Evolutionary conservation across 75 land plant species (phyloP), one percentile per base, ranked within the genome.

Genomic region (Isoetes taiwanensis): DNA sequence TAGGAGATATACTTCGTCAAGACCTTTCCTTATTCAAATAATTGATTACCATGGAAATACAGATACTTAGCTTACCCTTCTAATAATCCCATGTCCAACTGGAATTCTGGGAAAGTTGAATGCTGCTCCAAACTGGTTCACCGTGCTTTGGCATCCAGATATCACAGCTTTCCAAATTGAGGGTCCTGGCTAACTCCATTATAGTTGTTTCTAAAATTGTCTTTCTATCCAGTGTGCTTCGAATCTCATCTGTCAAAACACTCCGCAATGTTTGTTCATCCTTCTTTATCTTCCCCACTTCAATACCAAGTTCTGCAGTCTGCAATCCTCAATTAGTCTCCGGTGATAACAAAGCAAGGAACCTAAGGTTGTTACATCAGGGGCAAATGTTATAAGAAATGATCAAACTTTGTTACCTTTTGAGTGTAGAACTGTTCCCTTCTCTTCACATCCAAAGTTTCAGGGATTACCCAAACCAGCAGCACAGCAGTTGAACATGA

Each of bases 61-160:
- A n/a, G n/a, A n/a, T n/a, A n/a, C n/a, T n/a, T n/a, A n/a, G n/a
- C n/a, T n/a, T n/a, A n/a, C n/a, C n/a, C n/a, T n/a, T n/a, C n/a
- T n/a, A n/a, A n/a, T n/a, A n/a, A n/a, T n/a, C n/a, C n/a, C n/a
- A n/a, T n/a, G n/a, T n/a, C n/a, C n/a, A n/a, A n/a, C n/a, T n/a
- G n/a, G n/a, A n/a, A n/a, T n/a, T n/a, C n/a, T n/a, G n/a, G n/a
- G n/a, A n/a, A n/a, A n/a, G n/a, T n/a, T n/a, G n/a, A n/a, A n/a
- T n/a, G n/a, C n/a, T n/a, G 58, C 28, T 68, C 71, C 80, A 86
- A 68, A 38, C n/a, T n/a, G n/a, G n/a, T n/a, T n/a, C 50, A 46
- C n/a, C n/a, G 5, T 6, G 5, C 6, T n/a, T 46, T 16, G 50
- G 50, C 50, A 46, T 46, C 50, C 50, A 46, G 4, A 46, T 46